Evolutionary conservation across 2,329 filamentous ascomycete species (phyloP).

Genomic region (Fusarium kyushuense): DNA sequence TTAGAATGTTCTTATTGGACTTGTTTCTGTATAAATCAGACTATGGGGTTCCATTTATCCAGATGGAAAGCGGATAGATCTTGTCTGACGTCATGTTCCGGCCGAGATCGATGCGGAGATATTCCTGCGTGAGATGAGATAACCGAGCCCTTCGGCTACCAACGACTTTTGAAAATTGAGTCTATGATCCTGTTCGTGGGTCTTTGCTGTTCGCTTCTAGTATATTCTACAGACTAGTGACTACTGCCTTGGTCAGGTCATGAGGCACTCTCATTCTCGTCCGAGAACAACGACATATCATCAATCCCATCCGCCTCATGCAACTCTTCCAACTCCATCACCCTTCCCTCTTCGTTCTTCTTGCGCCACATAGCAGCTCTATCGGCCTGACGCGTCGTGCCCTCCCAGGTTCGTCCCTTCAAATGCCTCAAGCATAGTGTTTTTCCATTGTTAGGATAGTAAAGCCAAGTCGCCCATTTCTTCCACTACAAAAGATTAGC

Average conservation of each 20-base stretch:
- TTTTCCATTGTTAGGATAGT: slow-evolving; percentile 62
- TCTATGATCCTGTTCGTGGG: too few species aligned
- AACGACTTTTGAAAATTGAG: neutral
- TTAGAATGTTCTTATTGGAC: neutral
- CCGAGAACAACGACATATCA: neutral
- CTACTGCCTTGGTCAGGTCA: neutral
- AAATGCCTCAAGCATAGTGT: slow-evolving; percentile 63
- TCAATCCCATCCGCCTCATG: neutral
- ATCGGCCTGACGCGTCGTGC: slow-evolving; percentile 43
- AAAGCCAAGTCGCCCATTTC: slow-evolving; percentile 68
- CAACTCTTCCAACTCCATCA: neutral
- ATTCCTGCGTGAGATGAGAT: neutral
- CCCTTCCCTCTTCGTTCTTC: slow-evolving; percentile 9
- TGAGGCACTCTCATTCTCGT: neutral
- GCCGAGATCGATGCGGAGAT: neutral
- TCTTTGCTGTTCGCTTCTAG: fast-evolving
- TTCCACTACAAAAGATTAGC: slow-evolving; percentile 52
- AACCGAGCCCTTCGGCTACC: neutral
- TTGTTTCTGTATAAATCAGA: neutral
- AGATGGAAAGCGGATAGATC: neutral
- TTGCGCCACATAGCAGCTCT: slow-evolving; percentile 38
- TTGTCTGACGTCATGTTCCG: neutral
- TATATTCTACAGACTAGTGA: too few species aligned
- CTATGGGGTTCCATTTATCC: slow-evolving; percentile 2
- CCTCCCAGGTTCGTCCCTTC: slow-evolving; percentile 64